Conservation (phyloP, 2,329 filamentous ascomycete genomes). For the Alternaria solani region DNA sequence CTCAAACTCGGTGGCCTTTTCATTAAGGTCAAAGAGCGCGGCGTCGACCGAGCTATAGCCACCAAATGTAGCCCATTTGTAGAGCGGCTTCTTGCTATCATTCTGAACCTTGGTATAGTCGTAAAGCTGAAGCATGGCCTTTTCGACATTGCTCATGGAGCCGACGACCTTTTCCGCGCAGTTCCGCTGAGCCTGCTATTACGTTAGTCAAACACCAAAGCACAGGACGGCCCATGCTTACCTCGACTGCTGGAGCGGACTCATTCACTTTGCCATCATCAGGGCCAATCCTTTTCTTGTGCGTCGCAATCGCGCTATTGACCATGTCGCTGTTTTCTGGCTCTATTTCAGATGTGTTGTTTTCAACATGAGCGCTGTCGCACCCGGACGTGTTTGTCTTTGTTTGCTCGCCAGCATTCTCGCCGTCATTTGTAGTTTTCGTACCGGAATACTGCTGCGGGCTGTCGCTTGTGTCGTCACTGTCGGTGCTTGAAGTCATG, state of each 20-base stretch:
- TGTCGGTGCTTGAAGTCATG: neutral
- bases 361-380: neutral
- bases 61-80: constrained; percentile 23
- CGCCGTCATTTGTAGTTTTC: neutral
- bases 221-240: neutral
- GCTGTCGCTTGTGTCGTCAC: neutral
- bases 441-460: neutral
- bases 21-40: constrained; percentile 13
- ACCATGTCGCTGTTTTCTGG: neutral
- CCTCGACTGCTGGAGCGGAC: neutral
- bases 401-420: neutral
- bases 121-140: constrained; percentile 17
- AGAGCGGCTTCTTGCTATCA: constrained; percentile 18
- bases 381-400: neutral
- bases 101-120: constrained; percentile 18
- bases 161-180: neutral
- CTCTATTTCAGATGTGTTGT: neutral
- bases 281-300: neutral
- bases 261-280: neutral
- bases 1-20: constrained; percentile 6
- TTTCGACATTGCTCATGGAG: neutral
- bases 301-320: neutral
- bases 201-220: neutral
- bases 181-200: neutral
- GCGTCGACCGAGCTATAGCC: constrained; percentile 11